These are phyloP conservation scores for Cladosporium velox DNA, from an alignment of 2,329 filamentous ascomycete genomes.

Conservation along the genomic window DNA sequence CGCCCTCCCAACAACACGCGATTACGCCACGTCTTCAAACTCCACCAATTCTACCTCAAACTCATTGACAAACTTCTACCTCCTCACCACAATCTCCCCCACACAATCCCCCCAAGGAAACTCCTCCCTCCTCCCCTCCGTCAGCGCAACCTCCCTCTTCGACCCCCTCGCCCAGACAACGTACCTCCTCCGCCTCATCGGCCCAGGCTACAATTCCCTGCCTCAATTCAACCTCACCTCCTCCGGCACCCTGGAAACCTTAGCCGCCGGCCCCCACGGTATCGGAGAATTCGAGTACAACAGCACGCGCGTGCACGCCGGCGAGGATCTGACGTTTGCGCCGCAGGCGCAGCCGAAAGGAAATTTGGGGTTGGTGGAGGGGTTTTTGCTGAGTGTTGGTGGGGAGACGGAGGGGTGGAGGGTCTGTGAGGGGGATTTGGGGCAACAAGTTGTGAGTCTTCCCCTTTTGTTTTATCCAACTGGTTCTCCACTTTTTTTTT, in stretches of 20 bases:
- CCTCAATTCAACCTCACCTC: conserved; percentile 42
- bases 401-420: conserved; percentile 43
- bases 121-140: conserved; percentile 38
- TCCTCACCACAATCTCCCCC: conserved; percentile 41
- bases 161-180: conserved; percentile 38
- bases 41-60: too few relatives aligned
- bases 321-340: conserved; percentile 38
- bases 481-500: not conserved
- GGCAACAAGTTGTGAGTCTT: conserved; percentile 38
- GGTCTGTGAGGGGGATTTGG: conserved; percentile 39
- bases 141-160: conserved; percentile 44
- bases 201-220: conserved; percentile 42
- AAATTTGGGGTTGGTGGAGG: conserved; percentile 39
- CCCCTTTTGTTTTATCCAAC: not conserved
- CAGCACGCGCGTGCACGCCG: conserved; percentile 33
- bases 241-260: conserved; percentile 38
- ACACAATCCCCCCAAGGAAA: conserved; percentile 33
- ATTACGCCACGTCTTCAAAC: not conserved
- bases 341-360: conserved; percentile 34
- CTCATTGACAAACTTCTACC: conserved; percentile 43
- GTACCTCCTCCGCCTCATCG: conserved; percentile 43
- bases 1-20: conserved; percentile 16
- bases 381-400: conserved; percentile 42
- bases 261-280: conserved; percentile 34
- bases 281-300: conserved; percentile 37